These are phyloP conservation scores for Venturia nashicola DNA, from an alignment of 2,329 filamentous ascomycete species.

Conservation along the genomic window DNA sequence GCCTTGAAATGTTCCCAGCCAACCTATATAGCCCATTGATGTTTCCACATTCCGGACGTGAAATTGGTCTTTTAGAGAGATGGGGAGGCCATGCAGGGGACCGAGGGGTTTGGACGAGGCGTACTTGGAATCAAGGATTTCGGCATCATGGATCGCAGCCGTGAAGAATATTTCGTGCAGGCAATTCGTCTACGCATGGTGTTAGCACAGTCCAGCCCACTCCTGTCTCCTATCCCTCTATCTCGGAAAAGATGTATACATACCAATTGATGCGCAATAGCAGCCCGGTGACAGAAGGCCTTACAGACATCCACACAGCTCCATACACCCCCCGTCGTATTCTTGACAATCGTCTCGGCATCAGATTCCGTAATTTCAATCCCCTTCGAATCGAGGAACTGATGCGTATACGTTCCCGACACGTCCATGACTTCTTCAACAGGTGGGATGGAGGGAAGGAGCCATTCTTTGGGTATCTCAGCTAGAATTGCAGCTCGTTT, in stretches of 20 bases:
- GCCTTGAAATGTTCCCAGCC: slow-evolving; percentile 50
- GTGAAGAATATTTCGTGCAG: slow-evolving; percentile 39
- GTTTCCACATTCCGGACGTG: slow-evolving; percentile 35
- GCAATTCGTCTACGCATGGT: slow-evolving; percentile 17
- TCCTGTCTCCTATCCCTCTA: not conserved
- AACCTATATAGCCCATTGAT: slow-evolving; percentile 50
- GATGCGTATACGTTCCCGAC: slow-evolving; percentile 42
- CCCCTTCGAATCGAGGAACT: slow-evolving; percentile 41
- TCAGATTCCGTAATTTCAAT: slow-evolving; percentile 50
- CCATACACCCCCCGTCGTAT: slow-evolving; percentile 43
- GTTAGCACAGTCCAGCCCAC: not conserved
- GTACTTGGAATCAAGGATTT: slow-evolving; percentile 23
- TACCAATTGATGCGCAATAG: slow-evolving; percentile 39
- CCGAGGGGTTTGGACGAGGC: slow-evolving; percentile 20
- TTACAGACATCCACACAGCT: slow-evolving; percentile 42
- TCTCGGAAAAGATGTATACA: not conserved
- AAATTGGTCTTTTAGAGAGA: slow-evolving; percentile 38
- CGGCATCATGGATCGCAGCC: slow-evolving; percentile 29
- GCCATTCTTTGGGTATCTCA: slow-evolving; percentile 46
- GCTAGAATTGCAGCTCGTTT: slow-evolving; percentile 43
- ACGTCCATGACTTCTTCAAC: slow-evolving; percentile 42
- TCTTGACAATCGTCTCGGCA: slow-evolving; percentile 42
- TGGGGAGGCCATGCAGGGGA: slow-evolving; percentile 35
- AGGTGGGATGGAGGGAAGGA: slow-evolving; percentile 34
- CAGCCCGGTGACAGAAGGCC: slow-evolving; percentile 44